Evolutionary conservation across 2,329 filamentous ascomycete species (phyloP), one percentile per base, ranked within the genome.

Genomic region (Colletotrichum sp.): DNA sequence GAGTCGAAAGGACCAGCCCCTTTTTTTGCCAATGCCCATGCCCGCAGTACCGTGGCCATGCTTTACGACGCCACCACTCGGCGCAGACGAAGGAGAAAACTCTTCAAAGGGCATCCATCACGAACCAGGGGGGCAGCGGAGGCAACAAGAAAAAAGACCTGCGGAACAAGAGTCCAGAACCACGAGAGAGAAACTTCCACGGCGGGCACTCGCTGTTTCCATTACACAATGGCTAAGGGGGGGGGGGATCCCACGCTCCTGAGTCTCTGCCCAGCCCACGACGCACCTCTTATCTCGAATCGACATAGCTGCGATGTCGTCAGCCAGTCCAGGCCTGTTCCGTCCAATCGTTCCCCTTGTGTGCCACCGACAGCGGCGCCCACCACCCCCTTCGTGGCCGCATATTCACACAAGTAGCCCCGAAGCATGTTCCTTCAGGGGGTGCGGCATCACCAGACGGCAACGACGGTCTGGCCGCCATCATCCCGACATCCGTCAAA

Each of bases 241-340:
- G 21, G 68, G 52, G 38, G 32, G 18, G 15, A 72, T 72, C 75
- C 76, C 76, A 55, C 73, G 72, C 57, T 69, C 52, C 48, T 60
- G n/a, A 21, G 43, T 58, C 58, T 13, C 12, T 32, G 58, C 28
- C 58, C 57, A 32, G 55, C 65, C 48, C 32, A 32, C 18, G 65
- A 70, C 75, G 72, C 72, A 72, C 72, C 18, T 71, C 74, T 71
- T 69, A 70, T 77, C 64, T 74, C 74, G 74, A 78, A 74, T 68
- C 36, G 69, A 71, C 75, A 78, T 74, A 67, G 72, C 52, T 65
- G 63, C 74, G 48, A 77, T 77, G 67, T 77, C 74, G 76, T 77
- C 76, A 71, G 71, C 70, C 74, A 65, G 48, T 57, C 74, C 67
- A 74, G 74, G 30, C 72, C 72, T 75, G 63, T 58, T 61, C 58